A percentile compares a stretch with the other conserved stretches of the same genome.
phyloP scores from a whole-genome alignment of 2,329 filamentous ascomycete genomes.

The Sclerotinia nivalis region DNA sequence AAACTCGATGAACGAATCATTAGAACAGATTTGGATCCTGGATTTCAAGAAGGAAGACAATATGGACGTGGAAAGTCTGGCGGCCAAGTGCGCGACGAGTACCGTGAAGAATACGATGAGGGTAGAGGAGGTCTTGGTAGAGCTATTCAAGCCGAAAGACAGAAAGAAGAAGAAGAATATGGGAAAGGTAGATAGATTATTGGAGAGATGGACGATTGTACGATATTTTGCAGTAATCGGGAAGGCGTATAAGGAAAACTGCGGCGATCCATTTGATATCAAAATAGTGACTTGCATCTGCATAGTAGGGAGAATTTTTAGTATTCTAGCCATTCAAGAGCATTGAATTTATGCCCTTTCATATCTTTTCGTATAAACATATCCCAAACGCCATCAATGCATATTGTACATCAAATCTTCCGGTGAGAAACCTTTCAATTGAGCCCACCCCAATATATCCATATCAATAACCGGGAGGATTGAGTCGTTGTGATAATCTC shows the following conservation, averaged over 20 bases:
- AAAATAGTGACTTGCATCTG: conserved; percentile 20
- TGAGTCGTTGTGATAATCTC: conserved; percentile 87
- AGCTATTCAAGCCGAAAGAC: conserved; percentile 66
- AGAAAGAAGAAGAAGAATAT: conserved; percentile 60
- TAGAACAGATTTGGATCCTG: conserved; percentile 90
- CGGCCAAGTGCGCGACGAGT: conserved; percentile 96
- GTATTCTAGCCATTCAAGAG: conserved; percentile 30
- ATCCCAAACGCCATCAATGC: conserved; percentile 38
- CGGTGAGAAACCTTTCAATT: conserved; percentile 31
- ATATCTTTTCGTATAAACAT: conserved; percentile 31
- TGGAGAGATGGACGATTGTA: conserved; percentile 27
- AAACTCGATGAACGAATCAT: conserved; percentile 98
- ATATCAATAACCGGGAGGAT: conserved; percentile 82
- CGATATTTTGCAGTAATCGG: conserved; percentile 8
- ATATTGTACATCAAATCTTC: conserved; percentile 30
- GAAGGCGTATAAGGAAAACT: conserved; percentile 22
- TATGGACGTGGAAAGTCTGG: conserved; percentile 95
- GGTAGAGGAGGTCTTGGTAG: conserved; percentile 87
- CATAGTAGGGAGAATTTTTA: conserved; percentile 13
- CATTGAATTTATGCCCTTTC: conserved; percentile 12
- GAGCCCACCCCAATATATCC: conserved; percentile 12
- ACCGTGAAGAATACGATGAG: conserved; percentile 94
- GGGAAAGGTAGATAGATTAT: conserved; percentile 53
- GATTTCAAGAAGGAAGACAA: conserved; percentile 93
- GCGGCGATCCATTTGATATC: conserved; percentile 14